These are phyloP conservation scores for Aspergillus sp. DNA, from an alignment of 2,329 filamentous ascomycete genomes.

Conservation along the genomic window DNA sequence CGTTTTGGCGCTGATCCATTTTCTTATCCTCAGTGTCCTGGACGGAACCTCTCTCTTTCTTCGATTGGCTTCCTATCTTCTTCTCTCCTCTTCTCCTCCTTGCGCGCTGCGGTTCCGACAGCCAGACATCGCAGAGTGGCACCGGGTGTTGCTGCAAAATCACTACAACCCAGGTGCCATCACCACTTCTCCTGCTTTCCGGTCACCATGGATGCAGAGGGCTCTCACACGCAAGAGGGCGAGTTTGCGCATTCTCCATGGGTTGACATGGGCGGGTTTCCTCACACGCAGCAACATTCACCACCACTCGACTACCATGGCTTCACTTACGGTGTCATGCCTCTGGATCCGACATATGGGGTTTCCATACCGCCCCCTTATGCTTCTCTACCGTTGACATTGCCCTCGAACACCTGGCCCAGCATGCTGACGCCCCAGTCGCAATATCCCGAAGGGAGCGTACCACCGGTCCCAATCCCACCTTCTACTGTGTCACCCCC, in stretches of 20 bases:
- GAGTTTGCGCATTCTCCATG: slow-evolving; percentile 46
- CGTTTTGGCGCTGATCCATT: slow-evolving; percentile 42
- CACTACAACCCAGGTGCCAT: background rate
- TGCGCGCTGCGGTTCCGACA: too few relatives aligned
- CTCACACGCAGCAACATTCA: slow-evolving; percentile 62
- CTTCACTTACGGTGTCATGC: slow-evolving; percentile 63
- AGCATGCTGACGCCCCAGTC: slow-evolving; percentile 76
- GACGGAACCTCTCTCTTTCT: slow-evolving; percentile 4
- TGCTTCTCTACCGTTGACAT: slow-evolving; percentile 65
- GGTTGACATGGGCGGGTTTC: slow-evolving; percentile 47
- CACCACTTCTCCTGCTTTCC: slow-evolving; percentile 2
- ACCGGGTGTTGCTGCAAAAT: background rate
- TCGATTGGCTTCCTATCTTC: slow-evolving; percentile 10
- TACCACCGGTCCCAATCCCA: slow-evolving; percentile 57
- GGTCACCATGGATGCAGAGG: slow-evolving; percentile 45
- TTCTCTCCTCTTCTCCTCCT: too few relatives aligned
- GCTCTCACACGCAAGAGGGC: slow-evolving; percentile 43
- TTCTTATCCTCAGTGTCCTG: slow-evolving; percentile 9
- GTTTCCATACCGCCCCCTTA: slow-evolving; percentile 59
- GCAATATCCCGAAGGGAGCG: slow-evolving; percentile 60
- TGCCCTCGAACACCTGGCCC: slow-evolving; percentile 70
- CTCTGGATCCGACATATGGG: slow-evolving; percentile 55
- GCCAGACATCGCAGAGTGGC: too few relatives aligned
- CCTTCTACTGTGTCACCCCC: slow-evolving; percentile 49
- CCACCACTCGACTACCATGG: slow-evolving; percentile 69